Evolutionary conservation across 257 asterid genomes (phyloP).

Genomic region (Plectranthus barbatus): DNA sequence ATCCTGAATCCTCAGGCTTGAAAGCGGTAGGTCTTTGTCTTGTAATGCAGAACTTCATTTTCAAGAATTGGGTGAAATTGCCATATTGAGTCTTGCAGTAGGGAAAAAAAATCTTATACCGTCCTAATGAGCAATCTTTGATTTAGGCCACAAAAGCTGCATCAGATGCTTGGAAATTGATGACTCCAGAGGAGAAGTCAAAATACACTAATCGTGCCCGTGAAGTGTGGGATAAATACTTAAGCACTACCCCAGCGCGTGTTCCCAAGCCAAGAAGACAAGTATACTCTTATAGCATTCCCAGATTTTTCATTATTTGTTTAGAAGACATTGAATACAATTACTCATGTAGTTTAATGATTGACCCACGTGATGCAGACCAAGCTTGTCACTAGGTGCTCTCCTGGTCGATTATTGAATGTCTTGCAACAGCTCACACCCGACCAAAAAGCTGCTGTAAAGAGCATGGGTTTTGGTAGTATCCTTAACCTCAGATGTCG

Average conservation of each 20-base stretch:
- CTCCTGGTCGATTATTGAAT: conserved; percentile 88
- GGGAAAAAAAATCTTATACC: not conserved
- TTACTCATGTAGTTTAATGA: not conserved
- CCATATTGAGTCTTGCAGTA: not conserved
- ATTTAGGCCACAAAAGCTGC: conserved; percentile 98
- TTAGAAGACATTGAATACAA: not conserved
- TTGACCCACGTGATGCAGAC: conserved; percentile 47
- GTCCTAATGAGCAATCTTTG: not conserved
- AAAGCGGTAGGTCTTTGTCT: conserved; percentile 50
- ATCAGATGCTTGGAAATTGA: conserved; percentile 93
- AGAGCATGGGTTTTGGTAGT: conserved; percentile 97
- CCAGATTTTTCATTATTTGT: not conserved
- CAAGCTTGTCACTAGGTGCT: conserved; percentile 94
- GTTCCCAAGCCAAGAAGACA: conserved; percentile 85
- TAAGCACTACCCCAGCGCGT: conserved; percentile 73
- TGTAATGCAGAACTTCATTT: conserved; percentile 2
- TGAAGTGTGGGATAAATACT: conserved; percentile 92
- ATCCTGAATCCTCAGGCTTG: conserved; percentile 94
- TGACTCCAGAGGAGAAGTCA: conserved; percentile 84
- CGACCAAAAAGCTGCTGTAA: conserved; percentile 80
- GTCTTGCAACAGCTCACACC: conserved; percentile 76
- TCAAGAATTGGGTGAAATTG: conserved; percentile 2
- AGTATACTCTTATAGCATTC: conserved; percentile 25
- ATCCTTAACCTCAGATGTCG: conserved; percentile 90
- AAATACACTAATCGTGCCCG: conserved; percentile 93